Base-by-base conservation (phyloP, 108 stramenopile genomes). In the Aurantiochytrium sp. region DNA sequence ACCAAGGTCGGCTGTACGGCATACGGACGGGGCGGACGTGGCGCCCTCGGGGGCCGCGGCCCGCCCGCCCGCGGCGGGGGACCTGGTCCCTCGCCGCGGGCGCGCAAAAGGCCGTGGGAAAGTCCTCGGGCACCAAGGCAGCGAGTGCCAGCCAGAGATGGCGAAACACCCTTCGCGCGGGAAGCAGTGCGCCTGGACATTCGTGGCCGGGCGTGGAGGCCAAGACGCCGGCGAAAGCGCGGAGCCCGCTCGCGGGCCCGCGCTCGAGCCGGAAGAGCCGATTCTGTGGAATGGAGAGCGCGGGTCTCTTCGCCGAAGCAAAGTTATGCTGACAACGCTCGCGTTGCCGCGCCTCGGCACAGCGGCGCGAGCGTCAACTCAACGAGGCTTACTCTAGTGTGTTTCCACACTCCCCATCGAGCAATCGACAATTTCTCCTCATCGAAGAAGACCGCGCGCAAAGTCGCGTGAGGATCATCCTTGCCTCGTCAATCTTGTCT, bases 321-420 rank as follows among this genome's bases (percentile, higher is more conserved):
- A 81, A 48, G 73, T 81, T 1, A 81, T 81, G 73, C 73, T 48
- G 45, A 81, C 73, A 65, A 34, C 59, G 3, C 24, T 19, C 73
- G 73, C 30, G n/a, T 24, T 6, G 1, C 39, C 27, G 73, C 31
- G 10, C 68, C 31, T 68, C 68, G 68, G 68, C 10, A 68, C 68
- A 24, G 31, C n/a, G 42, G 73, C 34, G 34, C 59, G 59, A 19
- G 24, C 1, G 45, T 48, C 42, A 81, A 81, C 73, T 81, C 73
- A 81, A 81, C 73, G 73, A 48, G 73, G 73, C 73, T 81, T 81
- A 81, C 73, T 81, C 73, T 81, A 65, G 59, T 65, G 59, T 65
- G 59, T 65, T 65, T 65, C 59, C 59, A 65, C 59, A 65, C 59
- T 65, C 59, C 59, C 59, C 27, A 34, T 65, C 24, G 8, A 6